Evolutionary conservation across 2,329 filamentous ascomycete species (phyloP), one percentile per base, ranked within the genome.

Genomic region (Neonectria magnoliae): DNA sequence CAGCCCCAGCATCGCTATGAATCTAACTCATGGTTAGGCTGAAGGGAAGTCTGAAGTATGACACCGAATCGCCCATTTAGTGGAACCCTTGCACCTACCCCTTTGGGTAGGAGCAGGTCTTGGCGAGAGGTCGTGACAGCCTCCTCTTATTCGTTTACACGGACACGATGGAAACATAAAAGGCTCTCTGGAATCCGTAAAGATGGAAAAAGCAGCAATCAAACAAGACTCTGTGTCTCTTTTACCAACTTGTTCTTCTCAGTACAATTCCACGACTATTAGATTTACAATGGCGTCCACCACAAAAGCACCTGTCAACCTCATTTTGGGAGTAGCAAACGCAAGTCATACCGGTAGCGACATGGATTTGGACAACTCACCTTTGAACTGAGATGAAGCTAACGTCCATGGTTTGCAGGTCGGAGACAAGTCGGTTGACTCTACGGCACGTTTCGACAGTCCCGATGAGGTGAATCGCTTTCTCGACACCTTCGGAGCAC

Each of bases 401-500:
- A 14, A 59, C 13, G 10, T 16, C 1, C 8, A 14, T 0, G 6
- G 3, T 36, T n/a, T 4, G 6, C 2, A 75, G 73, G 47, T 75
- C n/a, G 73, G 73, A 8, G 73, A 75, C 22, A 65, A 57, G 1
- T 58, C 59, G 0, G 16, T 63, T 18, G 73, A 74, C n/a, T 50
- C 62, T 9, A 68, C 66, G 42, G 73, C 68, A 3, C 72, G 71
- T 6, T 76, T 69, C 9, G 69, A 75, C 18, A 70, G 44, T 7
- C 67, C 67, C 0, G 66, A 76, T 6, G 60, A 80, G 33, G 74
- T 79, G 0, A 71, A 71, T 0, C 63, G 29, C 1, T 66, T 73
- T 9, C 51, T 73, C 16, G 18, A 70, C 3, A 53, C 52, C 22
- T 72, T 68, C 64, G 57, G 66, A 29, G 66, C 62, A 1, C 73